Base-by-base conservation (phyloP, 129 eudicot species). In the Pittosporum tobira region DNA sequence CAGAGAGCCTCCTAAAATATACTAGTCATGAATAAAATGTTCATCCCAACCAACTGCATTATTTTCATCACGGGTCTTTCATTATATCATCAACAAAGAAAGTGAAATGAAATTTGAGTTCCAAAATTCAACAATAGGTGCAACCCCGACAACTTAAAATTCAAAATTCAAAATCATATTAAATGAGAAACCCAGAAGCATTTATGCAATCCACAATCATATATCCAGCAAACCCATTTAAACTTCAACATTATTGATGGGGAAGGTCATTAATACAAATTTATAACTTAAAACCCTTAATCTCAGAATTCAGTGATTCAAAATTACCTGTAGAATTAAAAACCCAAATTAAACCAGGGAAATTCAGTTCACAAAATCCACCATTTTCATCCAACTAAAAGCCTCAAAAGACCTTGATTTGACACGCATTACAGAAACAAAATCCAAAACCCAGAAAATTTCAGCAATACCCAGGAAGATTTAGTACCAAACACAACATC, bases 391-490 rank as follows among this genome's bases (percentile, higher is more conserved):
- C 67, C 53, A 51, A 49, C 3, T 19, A 61, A 51, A 61, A 46
- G 27, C 3, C 57, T 14, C 22, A n/a, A 30, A 40, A 53, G 53
- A 65, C n/a, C 24, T 52, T n/a, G 11, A 49, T 20, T n/a, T 49
- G 27, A 23, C 30, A 54, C 38, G 38, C 68, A 54, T 24, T 28
- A 53, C 53, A 19, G 58, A 73, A 68, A 55, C 27, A 9, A 43
- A 30, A 28, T 51, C 57, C 28, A 37, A 51, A 68, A 52, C 62
- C 56, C 57, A 46, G 62, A 50, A 65, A 71, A 72, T 51, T 44
- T 70, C 40, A 71, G 63, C 64, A 55, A 49, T 63, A 62, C 52
- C 77, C 67, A 70, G 47, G 37, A 55, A 24, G 68, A 69, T 67
- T 49, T 73, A 71, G 65, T 19, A 56, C 60, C 62, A 62, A 42